A percentile compares a stretch with the other conserved stretches of the same genome.
phyloP scores from a whole-genome alignment of 257 asterid species.

The Fraxinus americana region DNA sequence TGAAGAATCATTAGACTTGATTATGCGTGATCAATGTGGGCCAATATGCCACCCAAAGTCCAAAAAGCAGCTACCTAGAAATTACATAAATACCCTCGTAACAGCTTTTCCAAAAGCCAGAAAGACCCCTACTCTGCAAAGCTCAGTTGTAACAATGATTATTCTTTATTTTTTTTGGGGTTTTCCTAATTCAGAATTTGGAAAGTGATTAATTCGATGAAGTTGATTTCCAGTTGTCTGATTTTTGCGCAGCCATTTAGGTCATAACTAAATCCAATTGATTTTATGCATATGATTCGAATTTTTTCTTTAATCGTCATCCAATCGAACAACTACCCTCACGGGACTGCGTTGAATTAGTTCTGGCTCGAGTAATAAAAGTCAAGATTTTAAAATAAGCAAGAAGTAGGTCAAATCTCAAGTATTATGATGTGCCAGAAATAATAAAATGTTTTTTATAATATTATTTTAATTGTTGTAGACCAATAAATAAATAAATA shows the following conservation, averaged over 20 bases:
- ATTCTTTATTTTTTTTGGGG: neutral
- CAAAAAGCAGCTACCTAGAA: neutral
- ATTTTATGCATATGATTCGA: no score
- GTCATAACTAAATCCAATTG: neutral
- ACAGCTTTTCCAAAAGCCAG: neutral
- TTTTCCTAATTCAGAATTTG: neutral
- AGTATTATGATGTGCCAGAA: no score
- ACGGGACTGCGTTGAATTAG: no score
- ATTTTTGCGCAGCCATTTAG: neutral
- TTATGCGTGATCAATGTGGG: neutral
- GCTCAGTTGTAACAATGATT: neutral
- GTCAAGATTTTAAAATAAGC: no score
- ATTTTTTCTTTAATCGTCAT: neutral
- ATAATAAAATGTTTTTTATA: no score
- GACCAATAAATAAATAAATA: no score
- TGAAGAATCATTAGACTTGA: neutral
- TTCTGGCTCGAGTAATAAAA: no score
- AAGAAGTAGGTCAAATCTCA: no score
- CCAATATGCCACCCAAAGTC: neutral
- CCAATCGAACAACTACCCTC: neutral
- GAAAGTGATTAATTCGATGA: neutral
- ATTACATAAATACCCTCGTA: neutral
- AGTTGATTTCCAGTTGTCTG: neutral
- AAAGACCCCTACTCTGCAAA: neutral
- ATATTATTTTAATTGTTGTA: no score